A percentile compares a stretch with the other conserved stretches of the same genome.
phyloP scores from a whole-genome alignment of 768 basidiomycete species.

The Collybiopsis luxurians region DNA sequence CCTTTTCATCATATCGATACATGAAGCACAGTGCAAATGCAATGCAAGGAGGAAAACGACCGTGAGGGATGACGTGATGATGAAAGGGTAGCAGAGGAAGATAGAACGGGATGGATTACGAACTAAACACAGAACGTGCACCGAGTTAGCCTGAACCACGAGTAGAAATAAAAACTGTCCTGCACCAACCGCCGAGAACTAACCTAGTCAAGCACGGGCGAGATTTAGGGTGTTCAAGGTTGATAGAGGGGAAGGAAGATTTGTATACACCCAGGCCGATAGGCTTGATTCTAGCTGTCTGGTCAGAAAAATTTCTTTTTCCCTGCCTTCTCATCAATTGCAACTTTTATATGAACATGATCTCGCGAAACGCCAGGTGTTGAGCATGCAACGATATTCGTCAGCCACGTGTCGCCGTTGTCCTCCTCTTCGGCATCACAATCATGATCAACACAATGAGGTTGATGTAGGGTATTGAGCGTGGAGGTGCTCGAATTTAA shows the following conservation, averaged over 20 bases:
- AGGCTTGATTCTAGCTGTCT: neutral
- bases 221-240: too few relatives aligned
- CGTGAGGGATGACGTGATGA: neutral
- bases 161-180: too few relatives aligned
- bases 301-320: slow-evolving; percentile 77
- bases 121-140: too few relatives aligned
- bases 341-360: slow-evolving; percentile 75
- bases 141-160: too few relatives aligned
- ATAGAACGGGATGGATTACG: too few relatives aligned
- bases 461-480: neutral
- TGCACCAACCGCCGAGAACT: too few relatives aligned
- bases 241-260: too few relatives aligned
- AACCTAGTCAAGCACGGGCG: too few relatives aligned
- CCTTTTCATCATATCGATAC: neutral
- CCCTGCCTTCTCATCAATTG: slow-evolving; percentile 66
- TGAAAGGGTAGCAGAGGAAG: too few relatives aligned
- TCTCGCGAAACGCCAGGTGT: slow-evolving; percentile 35
- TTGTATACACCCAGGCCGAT: too few relatives aligned
- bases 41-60: neutral
- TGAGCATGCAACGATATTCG: slow-evolving; percentile 68
- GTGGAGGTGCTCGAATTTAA: neutral
- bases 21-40: neutral
- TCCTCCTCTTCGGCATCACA: slow-evolving; percentile 66
- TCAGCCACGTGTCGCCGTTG: slow-evolving; percentile 88
- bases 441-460: slow-evolving; percentile 59